phyloP scores from a whole-genome alignment of 306 rosid species.

The Fagus sylvatica region DNA sequence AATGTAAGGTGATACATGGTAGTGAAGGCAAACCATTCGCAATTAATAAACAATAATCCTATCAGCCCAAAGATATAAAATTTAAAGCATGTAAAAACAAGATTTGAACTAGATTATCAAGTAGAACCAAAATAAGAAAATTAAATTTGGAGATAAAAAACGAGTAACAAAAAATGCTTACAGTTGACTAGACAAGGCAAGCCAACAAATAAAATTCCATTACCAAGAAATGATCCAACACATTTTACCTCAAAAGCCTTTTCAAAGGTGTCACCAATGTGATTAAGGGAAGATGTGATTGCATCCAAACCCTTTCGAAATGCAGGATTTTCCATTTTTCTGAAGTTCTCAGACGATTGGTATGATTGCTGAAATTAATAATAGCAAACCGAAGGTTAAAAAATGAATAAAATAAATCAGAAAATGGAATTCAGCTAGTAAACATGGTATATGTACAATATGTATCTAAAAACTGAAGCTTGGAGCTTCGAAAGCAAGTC shows the following conservation, averaged over 20 bases:
- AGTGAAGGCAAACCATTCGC: not conserved
- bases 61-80: not conserved
- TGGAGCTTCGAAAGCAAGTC: not conserved
- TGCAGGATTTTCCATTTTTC: conserved; percentile 62
- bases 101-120: not conserved
- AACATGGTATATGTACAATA: not conserved
- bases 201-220: not conserved
- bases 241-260: conserved; percentile 80
- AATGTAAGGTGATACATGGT: not conserved
- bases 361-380: conserved; percentile 46
- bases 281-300: conserved; percentile 80
- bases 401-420: not conserved
- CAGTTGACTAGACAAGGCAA: not conserved
- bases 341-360: conserved; percentile 40
- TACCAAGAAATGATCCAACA: not conserved
- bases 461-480: not conserved
- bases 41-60: not conserved
- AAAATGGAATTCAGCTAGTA: conserved; percentile 10
- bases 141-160: not conserved
- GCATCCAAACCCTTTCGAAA: conserved; percentile 75
- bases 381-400: conserved; percentile 20
- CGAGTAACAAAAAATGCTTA: not conserved
- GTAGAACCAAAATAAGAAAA: not conserved
- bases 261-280: conserved; percentile 92
- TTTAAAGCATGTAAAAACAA: not conserved